Evolutionary conservation across 1,284 basidiomycete species (phyloP), one percentile per base, ranked within the genome.

Genomic region (Trichosporon faecale): DNA sequence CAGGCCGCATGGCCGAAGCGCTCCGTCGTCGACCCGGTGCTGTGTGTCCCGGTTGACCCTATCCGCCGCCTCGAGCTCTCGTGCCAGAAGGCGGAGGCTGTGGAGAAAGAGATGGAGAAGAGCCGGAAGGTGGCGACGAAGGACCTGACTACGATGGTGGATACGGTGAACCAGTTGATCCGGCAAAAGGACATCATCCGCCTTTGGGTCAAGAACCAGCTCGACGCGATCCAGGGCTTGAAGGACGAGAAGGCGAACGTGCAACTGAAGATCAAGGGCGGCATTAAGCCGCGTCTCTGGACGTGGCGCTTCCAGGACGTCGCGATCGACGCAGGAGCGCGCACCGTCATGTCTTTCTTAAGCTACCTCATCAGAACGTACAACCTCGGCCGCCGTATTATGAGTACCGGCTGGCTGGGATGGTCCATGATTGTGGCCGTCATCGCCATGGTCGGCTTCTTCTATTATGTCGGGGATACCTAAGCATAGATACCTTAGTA

Each of bases 131-230:
- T 65, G 23, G 65, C 73, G 21, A 71, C 68, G 29, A 21, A 31
- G 6, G 9, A n/a, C 16, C 65, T 79, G 40, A 74, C 74, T 21
- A 60, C 67, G 16, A 76, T 77, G 75, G 75, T 76, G 35, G 29
- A 37, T 2, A 64, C 67, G 18, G 72, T 79, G 52, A 73, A 77
- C 69, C 52, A 61, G 27, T 52, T 74, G 9, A 76, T 77, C 12
- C 65, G 66, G 63, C 76, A 78, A 33, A 77, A 77, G 66, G 76
- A 79, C 66, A 57, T 37, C 0, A 75, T 79, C 16, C 70, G 76
- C 16, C 40, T 29, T 2, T 79, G 77, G 77, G 73, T 71, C 16
- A 74, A 75, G 35, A 29, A 40, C 5, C 68, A 69, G 21, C 60
- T 75, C 25, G 74, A 75, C 25, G 29, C 35, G 5, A 71, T 73